Base-by-base conservation (phyloP, 176 grass and related monocot species). In the Avena insularis region DNA sequence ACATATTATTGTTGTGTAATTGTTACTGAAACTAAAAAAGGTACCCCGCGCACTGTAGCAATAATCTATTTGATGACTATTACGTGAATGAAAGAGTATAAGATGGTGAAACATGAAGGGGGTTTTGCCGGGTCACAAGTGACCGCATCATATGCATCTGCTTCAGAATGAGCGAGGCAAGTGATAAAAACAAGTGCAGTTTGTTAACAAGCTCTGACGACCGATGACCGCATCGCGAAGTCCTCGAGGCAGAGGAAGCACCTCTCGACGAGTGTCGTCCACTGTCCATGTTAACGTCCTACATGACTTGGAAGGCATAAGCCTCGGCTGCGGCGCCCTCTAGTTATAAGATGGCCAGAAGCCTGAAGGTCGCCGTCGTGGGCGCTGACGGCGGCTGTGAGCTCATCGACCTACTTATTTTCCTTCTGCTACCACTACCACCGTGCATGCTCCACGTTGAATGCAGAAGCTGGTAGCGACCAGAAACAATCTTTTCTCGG, bases 221-320 rank as follows among this genome's bases (percentile, higher is more conserved):
- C 51, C 90, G 90, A 33, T 33, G 31, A 33, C 3, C 31, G 31
- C 31, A 33, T 2, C 31, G 31, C 31, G 14, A 92, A 85, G 47
- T 82, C 87, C 11, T 90, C 90, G 2, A 92, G 57, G 85, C 90
- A 94, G 59, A 94, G 29, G n/a, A 92, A 94, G 19, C 82, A 90
- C 82, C 92, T 83, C 86, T 94, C 92, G 0, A 89, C 78, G 21
- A 90, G 92, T 35, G 92, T 94, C 23, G 75, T 90, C 93, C 93
- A 94, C 73, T 85, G 83, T 49, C 82, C 90, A 3, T 33, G 31
- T 33, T 33, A 33, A 33, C 31, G 31, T 33, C 31, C 36, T 85
- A 88, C 17, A 90, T 45, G 31, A 88, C 69, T 40, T 87, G 90
- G 43, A 91, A 87, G 51, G 88, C 85, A 62, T 94, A 87, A 36